Evolutionary conservation across 768 basidiomycete genomes (phyloP).

Genomic region (Cystobasidiopsis lactophilus): DNA sequence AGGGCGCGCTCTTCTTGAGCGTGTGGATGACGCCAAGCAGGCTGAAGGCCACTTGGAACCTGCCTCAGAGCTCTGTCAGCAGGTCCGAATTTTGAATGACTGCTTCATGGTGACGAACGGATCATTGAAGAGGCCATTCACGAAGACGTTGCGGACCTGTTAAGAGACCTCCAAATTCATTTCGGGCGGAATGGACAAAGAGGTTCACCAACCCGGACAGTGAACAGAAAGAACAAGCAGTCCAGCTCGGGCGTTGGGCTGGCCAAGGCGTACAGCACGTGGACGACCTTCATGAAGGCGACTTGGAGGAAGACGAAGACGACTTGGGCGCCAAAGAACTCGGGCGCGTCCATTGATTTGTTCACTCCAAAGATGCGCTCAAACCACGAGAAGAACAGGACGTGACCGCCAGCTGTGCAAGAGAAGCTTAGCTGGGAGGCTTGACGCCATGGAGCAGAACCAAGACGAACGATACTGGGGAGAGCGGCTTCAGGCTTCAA

Average conservation of each 20-base stretch:
- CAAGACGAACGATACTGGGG: not conserved
- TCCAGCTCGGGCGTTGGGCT: not conserved
- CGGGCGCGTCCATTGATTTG: not conserved
- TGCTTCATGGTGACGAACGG: too few species aligned
- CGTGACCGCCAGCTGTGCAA: not conserved
- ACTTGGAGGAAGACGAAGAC: not conserved
- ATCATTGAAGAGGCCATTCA: conserved; percentile 2
- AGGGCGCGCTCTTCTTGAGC: not conserved
- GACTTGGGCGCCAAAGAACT: not conserved
- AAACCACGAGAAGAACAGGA: not conserved
- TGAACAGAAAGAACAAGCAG: conserved; percentile 2
- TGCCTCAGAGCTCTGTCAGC: too few species aligned
- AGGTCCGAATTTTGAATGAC: too few species aligned
- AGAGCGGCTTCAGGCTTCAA: too few species aligned
- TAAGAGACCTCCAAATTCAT: too few species aligned
- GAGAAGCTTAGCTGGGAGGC: not conserved
- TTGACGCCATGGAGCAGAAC: not conserved
- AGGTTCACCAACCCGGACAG: too few species aligned
- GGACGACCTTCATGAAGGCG: not conserved
- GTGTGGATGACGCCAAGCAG: not conserved
- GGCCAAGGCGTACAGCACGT: not conserved
- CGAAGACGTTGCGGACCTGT: conserved; percentile 1
- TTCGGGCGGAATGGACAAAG: too few species aligned
- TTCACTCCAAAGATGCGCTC: not conserved
- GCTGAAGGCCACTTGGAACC: not conserved